A percentile compares a stretch with the other conserved stretches of the same genome.
Evolutionary conservation across 768 basidiomycete genomes (phyloP).

Genomic region (Lyophyllum semitale): DNA sequence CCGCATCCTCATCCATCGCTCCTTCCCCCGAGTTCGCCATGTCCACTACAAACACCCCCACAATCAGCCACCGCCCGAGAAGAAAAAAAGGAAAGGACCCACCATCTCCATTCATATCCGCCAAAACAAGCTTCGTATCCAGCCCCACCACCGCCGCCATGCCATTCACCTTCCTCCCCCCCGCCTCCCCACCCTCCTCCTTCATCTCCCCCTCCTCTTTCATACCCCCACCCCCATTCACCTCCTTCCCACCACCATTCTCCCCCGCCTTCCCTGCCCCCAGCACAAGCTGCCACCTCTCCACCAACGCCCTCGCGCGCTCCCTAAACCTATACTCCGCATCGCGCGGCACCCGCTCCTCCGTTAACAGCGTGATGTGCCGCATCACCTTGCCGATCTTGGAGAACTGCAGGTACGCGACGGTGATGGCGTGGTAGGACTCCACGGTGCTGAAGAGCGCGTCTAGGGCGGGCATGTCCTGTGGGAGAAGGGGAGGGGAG

Average conservation of each 20-base stretch:
- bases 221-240: neutral
- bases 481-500: neutral
- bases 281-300: constrained; percentile 57
- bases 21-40: neutral
- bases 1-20: constrained; percentile 1
- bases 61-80: neutral
- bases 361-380: constrained; percentile 58
- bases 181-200: neutral
- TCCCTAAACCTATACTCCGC: constrained; percentile 57
- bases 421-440: constrained; percentile 65
- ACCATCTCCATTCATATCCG: neutral
- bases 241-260: neutral
- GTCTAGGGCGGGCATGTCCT: constrained; percentile 77
- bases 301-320: constrained; percentile 62
- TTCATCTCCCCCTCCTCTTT: neutral
- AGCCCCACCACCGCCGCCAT: neutral
- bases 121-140: neutral
- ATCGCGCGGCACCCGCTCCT: constrained; percentile 57
- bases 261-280: constrained; percentile 17
- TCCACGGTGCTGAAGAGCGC: constrained; percentile 71
- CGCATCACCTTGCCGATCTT: constrained; percentile 82
- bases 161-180: neutral
- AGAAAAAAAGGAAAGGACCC: neutral
- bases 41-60: neutral
- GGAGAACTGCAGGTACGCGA: constrained; percentile 73